Base-by-base conservation (phyloP, 176 grass and related monocot genomes). In the Poa pratensis region DNA sequence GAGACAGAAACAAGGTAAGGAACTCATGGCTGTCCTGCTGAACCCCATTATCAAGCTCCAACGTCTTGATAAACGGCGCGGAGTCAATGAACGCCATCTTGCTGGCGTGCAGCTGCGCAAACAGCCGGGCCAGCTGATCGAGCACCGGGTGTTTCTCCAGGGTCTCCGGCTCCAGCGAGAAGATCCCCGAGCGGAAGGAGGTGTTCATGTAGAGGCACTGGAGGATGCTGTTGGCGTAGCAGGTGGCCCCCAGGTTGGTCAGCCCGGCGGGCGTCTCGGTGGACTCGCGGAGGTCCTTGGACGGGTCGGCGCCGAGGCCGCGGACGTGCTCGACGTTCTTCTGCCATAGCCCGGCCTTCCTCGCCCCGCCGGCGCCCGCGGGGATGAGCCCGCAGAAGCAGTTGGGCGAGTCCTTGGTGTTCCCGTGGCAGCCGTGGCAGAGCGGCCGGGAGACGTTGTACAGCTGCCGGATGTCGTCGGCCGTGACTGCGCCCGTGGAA, bases 141-240 rank as follows among this genome's bases (percentile, higher is more conserved):
- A 99, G 68, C 72, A 99, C 96, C 62, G 93, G 93, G 57, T 94
- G 88, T 23, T 94, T 94, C 81, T 85, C 86, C 53, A 99, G 40
- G 35, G 92, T 43, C 5, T 95, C 93, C 9, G 80, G 84, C 88
- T 99, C 96, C 15, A 99, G 75, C 69, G 91, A 92, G 82, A 99
- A 94, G 69, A 96, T 99, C 30, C 91, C 90, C 3, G 7, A 54
- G 20, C 90, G 85, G 86, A 99, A 99, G 26, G 96, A 92, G 5
- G 76, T 94, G 46, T 96, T 99, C 96, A 99, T 99, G 68, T 96
- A 99, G 50, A 99, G 94, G 82, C 96, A 99, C 83, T 99, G 96
- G 64, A 99, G 90, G 80, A 99, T 99, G 88, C 96, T 99, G 72
- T 99, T 99, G 6, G 94, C 96, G 75, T 99, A 99, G 77, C 96